Evolutionary conservation across 1,284 basidiomycete genomes (phyloP), one percentile per base, ranked within the genome.

Genomic region (Apiotrichum porosum): DNA sequence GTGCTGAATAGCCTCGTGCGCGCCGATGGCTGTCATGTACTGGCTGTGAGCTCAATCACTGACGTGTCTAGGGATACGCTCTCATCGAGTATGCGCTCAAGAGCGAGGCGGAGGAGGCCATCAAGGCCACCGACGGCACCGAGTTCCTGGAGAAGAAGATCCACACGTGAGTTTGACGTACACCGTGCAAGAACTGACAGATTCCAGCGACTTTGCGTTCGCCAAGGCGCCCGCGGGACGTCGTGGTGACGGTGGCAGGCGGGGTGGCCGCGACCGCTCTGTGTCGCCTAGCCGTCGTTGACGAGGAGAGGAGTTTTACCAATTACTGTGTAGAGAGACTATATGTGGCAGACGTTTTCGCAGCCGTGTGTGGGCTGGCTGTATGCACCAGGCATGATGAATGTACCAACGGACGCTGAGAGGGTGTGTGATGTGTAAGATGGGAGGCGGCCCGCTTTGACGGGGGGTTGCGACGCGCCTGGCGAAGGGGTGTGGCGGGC

Each of bases 11-110:
- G n/a, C n/a, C n/a, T n/a, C n/a, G n/a, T n/a, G 18, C 23, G 12
- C 12, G 14, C 14, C 28, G 18, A 13, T 13, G 28, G 17, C 18
- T 14, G 6, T 22, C 13, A 23, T 32, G 1, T 3, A 17, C 19
- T 8, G 9, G 9, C 37, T n/a, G 37, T 17, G 3, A 13, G 22
- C 6, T 37, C 17, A 28, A 38, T 52, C 19, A 50, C 40, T 9
- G 9, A 39, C 63, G n/a, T n/a, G n/a, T 28, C 26, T 12, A 95
- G 92, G 92, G 92, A 38, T 97, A 97, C 76, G 92, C 91, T 1
- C 77, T 98, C 45, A 85, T 98, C 51, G 94, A 98, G 73, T 98
- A 95, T 68, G 90, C 89, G 63, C 90, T 87, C 9, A 86, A 89
- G 79, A 79, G 83, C 14, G 92, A 98, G 60, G 94, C 94, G 3